phyloP scores from a whole-genome alignment of 805 yeast genomes.

The Peterozyma toletana region DNA sequence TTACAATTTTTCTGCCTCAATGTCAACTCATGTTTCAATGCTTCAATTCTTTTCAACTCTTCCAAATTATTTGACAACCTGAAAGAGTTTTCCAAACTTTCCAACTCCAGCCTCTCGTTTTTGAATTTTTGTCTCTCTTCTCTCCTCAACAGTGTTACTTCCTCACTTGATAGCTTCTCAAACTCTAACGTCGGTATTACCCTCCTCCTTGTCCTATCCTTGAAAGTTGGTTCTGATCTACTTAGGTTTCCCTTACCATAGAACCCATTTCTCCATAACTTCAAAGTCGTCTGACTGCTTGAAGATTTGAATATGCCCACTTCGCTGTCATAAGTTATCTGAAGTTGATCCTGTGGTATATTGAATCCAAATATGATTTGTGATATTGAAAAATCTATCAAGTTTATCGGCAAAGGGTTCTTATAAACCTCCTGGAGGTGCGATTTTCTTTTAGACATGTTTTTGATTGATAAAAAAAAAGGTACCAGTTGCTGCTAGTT shows the following conservation, averaged over 20 bases:
- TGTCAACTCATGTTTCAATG: slow-evolving; percentile 22
- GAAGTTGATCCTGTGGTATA: slow-evolving; percentile 11
- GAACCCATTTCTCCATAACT: slow-evolving; percentile 80
- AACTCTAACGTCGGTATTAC: slow-evolving; percentile 35
- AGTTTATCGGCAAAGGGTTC: slow-evolving; percentile 54
- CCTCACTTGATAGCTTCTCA: slow-evolving; percentile 51
- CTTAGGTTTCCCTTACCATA: slow-evolving; percentile 90
- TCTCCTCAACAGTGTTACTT: slow-evolving; percentile 67
- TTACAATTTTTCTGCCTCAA: slow-evolving; percentile 13
- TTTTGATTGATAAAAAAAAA: slow-evolving; percentile 3
- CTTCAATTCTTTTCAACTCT: slow-evolving; percentile 27
- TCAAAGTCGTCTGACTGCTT: slow-evolving; percentile 37
- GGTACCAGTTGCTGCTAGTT: slow-evolving; percentile 12
- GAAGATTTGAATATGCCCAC: slow-evolving; percentile 31
- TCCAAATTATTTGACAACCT: slow-evolving; percentile 14
- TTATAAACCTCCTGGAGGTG: slow-evolving; percentile 25
- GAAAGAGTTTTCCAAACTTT: slow-evolving; percentile 32
- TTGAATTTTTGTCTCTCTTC: slow-evolving; percentile 69
- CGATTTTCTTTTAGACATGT: slow-evolving; percentile 24
- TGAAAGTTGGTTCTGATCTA: slow-evolving; percentile 92
- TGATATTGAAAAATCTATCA: slow-evolving; percentile 13
- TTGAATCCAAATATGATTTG: slow-evolving; percentile 5
- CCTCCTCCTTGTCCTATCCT: slow-evolving; percentile 51
- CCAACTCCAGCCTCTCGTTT: slow-evolving; percentile 53
- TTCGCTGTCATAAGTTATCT: slow-evolving; percentile 11